These are phyloP conservation scores for Plectosphaerella sp. DNA, from an alignment of 2,329 filamentous ascomycete species.

Conservation along the genomic window DNA sequence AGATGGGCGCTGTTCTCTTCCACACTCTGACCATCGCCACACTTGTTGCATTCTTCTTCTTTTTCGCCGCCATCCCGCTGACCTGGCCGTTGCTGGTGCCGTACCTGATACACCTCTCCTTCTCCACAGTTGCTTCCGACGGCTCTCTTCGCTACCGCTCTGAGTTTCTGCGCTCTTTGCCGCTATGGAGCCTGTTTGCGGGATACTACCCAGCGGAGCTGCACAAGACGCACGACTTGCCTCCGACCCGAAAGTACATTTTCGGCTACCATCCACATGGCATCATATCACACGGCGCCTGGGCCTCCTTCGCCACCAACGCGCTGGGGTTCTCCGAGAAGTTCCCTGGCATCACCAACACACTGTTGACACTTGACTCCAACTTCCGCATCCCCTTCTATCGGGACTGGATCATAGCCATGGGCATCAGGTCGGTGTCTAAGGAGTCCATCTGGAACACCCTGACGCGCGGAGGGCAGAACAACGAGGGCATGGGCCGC, in stretches of 20 bases:
- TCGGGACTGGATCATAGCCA: constrained; percentile 84
- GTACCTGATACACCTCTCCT: constrained; percentile 79
- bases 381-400: constrained; percentile 95
- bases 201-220: constrained; percentile 88
- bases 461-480: constrained; percentile 71
- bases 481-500: constrained; percentile 84
- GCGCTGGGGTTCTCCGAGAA: constrained; percentile 80
- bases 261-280: constrained; percentile 97
- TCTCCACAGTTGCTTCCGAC: constrained; percentile 72
- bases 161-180: constrained; percentile 66
- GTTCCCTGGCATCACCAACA: constrained; percentile 94
- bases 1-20: constrained; percentile 73
- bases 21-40: constrained; percentile 70
- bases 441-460: constrained; percentile 89
- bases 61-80: constrained; percentile 86
- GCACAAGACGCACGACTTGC: constrained; percentile 77
- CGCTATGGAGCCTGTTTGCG: constrained; percentile 83
- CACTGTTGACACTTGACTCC: constrained; percentile 85
- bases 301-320: constrained; percentile 86
- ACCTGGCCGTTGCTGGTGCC: constrained; percentile 75
- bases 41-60: constrained; percentile 77
- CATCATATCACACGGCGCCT: constrained; percentile 96
- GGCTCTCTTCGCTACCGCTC: constrained; percentile 73
- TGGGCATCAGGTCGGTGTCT: constrained; percentile 85
- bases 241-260: constrained; percentile 85